These are phyloP conservation scores for Neofusicoccum umdonicola DNA, from an alignment of 2,329 filamentous ascomycete species.

Conservation along the genomic window DNA sequence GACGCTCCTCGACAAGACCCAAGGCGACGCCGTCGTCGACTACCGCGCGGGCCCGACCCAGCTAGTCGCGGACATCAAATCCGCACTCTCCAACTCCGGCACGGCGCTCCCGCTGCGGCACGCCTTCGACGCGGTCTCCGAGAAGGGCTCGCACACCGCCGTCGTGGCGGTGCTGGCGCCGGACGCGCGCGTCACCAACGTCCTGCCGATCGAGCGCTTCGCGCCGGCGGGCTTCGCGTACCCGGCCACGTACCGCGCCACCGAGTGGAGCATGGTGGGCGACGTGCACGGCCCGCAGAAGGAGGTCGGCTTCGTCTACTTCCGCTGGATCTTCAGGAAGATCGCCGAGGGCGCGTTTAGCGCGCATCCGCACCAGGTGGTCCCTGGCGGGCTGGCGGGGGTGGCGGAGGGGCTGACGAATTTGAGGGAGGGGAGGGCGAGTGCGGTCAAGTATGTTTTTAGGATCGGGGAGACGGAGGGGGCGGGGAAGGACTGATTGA, in stretches of 20 bases:
- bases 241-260: slow-evolving; percentile 38
- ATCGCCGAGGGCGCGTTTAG: slow-evolving; percentile 52
- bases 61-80: slow-evolving; percentile 49
- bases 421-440: slow-evolving; percentile 60
- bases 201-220: slow-evolving; percentile 36
- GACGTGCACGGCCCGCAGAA: slow-evolving; percentile 27
- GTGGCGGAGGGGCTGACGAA: slow-evolving; percentile 54
- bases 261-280: slow-evolving; percentile 37
- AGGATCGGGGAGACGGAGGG: slow-evolving; percentile 49
- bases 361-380: slow-evolving; percentile 51
- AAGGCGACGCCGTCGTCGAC: slow-evolving; percentile 48
- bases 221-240: slow-evolving; percentile 37
- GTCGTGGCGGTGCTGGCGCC: slow-evolving; percentile 39
- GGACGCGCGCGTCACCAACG: slow-evolving; percentile 35
- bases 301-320: slow-evolving; percentile 49
- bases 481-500: slow-evolving; percentile 19
- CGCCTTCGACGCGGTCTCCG: slow-evolving; percentile 59
- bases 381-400: slow-evolving; percentile 55
- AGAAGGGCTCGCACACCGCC: slow-evolving; percentile 49
- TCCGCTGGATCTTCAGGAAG: slow-evolving; percentile 44
- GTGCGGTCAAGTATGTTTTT: slow-evolving; percentile 64
- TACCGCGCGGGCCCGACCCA: slow-evolving; percentile 46
- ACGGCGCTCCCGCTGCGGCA: slow-evolving; percentile 41
- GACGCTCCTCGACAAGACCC: slow-evolving; percentile 36
- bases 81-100: slow-evolving; percentile 40